A percentile compares a stretch with the other conserved stretches of the same genome.
These are phyloP conservation scores for Blastocystis sp. DNA, from an alignment of 352 stramenopile species.

Conservation along the genomic window DNA sequence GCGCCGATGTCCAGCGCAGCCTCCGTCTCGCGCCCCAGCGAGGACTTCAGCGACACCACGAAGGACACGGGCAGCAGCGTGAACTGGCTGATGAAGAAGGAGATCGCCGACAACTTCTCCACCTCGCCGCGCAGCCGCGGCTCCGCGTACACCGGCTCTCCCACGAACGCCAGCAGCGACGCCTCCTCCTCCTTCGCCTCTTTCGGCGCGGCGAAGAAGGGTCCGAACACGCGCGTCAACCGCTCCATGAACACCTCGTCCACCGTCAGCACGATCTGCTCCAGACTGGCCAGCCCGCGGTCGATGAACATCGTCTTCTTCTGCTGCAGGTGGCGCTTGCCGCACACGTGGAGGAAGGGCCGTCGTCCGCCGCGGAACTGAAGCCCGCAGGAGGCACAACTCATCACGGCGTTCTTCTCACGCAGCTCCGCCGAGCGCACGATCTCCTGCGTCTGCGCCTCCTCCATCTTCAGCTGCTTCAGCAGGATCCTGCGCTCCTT, in stretches of 20 bases:
- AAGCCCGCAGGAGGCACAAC: background rate
- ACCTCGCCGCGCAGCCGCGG: background rate
- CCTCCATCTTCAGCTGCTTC: constrained; percentile 2
- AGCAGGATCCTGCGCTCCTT: background rate
- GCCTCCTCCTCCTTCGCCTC: constrained; percentile 3
- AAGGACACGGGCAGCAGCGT: constrained; percentile 24
- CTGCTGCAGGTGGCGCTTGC: constrained; percentile 43
- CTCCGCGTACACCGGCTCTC: background rate
- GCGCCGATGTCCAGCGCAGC: background rate
- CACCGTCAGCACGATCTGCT: constrained; percentile 46
- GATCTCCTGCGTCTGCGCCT: constrained; percentile 6
- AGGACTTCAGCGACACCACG: constrained; percentile 29
- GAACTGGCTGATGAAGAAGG: constrained; percentile 51
- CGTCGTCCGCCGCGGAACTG: background rate
- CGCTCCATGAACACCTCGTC: constrained; percentile 34
- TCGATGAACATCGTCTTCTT: constrained; percentile 38
- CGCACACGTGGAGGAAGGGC: constrained; percentile 46
- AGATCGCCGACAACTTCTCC: background rate
- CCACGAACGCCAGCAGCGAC: background rate
- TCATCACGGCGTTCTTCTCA: background rate
- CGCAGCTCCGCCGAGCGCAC: background rate
- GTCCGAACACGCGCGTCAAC: background rate
- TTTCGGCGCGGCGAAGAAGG: background rate
- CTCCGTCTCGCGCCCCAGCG: background rate
- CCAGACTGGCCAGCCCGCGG: constrained; percentile 5